Evolutionary conservation across 116 monocot genomes (phyloP), one percentile per base, ranked within the genome.

Genomic region (Phalaenopsis hybrid): DNA sequence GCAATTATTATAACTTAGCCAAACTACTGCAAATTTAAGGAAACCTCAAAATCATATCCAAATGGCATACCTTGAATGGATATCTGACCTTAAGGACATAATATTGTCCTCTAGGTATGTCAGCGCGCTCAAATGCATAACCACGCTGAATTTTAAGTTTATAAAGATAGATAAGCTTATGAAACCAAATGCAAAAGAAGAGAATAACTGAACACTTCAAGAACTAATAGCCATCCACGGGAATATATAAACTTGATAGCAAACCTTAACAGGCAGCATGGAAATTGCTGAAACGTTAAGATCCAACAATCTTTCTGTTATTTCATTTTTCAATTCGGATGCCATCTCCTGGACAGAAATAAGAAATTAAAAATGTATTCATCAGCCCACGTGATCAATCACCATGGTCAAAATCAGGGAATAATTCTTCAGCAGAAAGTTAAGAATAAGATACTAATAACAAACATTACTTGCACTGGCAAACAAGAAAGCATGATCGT

Each of bases 41-140:
- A 49, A 52, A 49, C 9, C 41, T 4, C 2, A 12, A 8, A 77
- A 77, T 0, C 13, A 50, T 0, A 63, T 15, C 52, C 33, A 55
- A 77, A 52, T 61, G 21, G 67, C 17, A 48, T 86, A 99, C 98
- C 95, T 95, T 95, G 76, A 92, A 99, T 78, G 98, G 92, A 44
- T 96, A 96, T 68, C 82, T 93, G 51, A 95, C 89, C 85, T 99
- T 99, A 52, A 99, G 87, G 69, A 92, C 93, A 83, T 95, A 99
- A 17, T 95, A 87, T 78, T 95, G 87, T 49, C 98, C 98, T 63
- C 34, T 79, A 34, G 89, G 93, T 81, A 99, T 83, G 87, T 99
- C 92, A 82, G 72, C 83, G 75, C 93, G 80, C 45, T 99, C 98
- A 86, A 93, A 99, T 67, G 95, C 93, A 90, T 99, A 99, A 28